Evolutionary conservation across 2,329 filamentous ascomycete genomes (phyloP), one percentile per base, ranked within the genome.

Genomic region (Cladosporium sp.): DNA sequence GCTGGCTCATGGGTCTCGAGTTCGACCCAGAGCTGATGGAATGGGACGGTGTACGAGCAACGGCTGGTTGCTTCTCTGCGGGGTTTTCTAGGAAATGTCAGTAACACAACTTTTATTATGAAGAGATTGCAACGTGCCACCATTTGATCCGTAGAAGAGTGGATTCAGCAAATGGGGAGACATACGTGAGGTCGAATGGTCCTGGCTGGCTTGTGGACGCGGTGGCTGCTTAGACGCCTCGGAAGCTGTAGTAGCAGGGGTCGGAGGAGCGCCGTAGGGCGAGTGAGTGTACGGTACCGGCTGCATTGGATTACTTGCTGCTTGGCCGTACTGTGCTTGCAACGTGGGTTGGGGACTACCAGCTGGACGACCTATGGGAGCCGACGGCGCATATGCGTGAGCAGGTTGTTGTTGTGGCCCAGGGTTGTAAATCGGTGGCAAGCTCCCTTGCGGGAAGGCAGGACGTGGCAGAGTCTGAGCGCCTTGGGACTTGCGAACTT

Each of bases 141-240:
- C 41, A 10, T 44, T 21, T 10, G 2, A n/a, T 21, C 41, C 41
- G n/a, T 47, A 47, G n/a, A 47, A 14, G 71, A 79, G 82, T 64
- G 78, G 78, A 68, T 81, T 81, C 65, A 76, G 76, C 38, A 83
- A 74, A 69, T 82, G 82, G 12, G 81, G 81, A 67, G 81, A 83
- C 65, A 79, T 77, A 70, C 77, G 71, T 68, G 81, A 78, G 71
- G 75, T 72, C 69, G 82, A 69, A 68, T 82, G 82, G 65, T 62
- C 59, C 18, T 79, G 74, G 71, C 67, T 65, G 65, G 71, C 74
- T 24, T 70, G 72, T 21, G 73, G 74, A 38, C 76, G 71, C 71
- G 77, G 70, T 68, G 73, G 72, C 11, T 59, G n/a, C 59, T 71
- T 73, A 8, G 71, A 71, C 5, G 61, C 47, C 3, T 70, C 66